Base-by-base conservation (phyloP, 257 asterid genomes). In the Verbena officinalis region DNA sequence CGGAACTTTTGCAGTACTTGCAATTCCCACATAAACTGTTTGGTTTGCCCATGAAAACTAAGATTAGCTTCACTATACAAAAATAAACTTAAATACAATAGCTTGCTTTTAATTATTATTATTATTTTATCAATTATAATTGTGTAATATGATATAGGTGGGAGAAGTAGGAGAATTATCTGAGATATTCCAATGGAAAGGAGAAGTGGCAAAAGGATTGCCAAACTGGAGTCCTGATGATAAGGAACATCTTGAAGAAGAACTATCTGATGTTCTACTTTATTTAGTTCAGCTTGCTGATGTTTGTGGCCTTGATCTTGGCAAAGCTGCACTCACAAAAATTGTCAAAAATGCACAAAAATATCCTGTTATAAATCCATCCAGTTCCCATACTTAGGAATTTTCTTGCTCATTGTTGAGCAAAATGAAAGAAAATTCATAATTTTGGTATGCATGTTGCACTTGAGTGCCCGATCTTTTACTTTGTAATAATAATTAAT, bases 111-210 rank as follows among this genome's bases (percentile, higher is more conserved):
- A 2, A n/a, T 7, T 30, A 2, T 36, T 36, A 1, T 36, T 36
- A 2, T 36, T 36, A 2, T 7, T 36, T 36, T 36, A 2, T 36
- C 9, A 36, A 36, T 3, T 1, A 36, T 7, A 9, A 3, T 36
- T 36, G 33, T 36, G 36, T 3, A 30, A 30, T 30, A 46, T 21
- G 13, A 44, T 5, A 15, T 7, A 85, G 89, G 92, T 85, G n/a
- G 92, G 92, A 52, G 92, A 85, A 48, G 92, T 85, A 22, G 92
- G 92, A 61, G 92, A 85, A 59, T 53, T 85, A 1, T 85, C 92
- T 2, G 92, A 85, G 72, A 75, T 85, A 51, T 85, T 85, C 66
- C 92, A 85, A 38, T 85, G 92, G 92, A 85, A 82, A 45, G 89
- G 92, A 55, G 92, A 85, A 77, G 91, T 82, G 9, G 88, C 44